These are phyloP conservation scores for Populus euphratica DNA, from an alignment of 345 rosid species.

Conservation along the genomic window DNA sequence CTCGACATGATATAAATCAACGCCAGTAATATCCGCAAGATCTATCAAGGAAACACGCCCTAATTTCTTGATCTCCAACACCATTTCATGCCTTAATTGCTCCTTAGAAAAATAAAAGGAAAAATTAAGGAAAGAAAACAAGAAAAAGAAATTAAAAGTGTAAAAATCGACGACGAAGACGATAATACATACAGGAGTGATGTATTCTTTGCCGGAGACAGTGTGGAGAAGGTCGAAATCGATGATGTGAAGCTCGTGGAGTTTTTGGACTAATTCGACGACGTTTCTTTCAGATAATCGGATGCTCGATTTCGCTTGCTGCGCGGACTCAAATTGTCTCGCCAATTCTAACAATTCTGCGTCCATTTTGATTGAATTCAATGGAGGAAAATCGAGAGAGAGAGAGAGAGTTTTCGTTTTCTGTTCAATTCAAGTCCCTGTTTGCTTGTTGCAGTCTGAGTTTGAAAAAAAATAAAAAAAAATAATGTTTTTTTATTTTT, in stretches of 20 bases:
- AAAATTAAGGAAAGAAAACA: neutral
- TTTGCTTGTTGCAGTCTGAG: no score
- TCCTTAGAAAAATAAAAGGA: conserved; percentile 37
- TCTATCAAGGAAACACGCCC: conserved; percentile 92
- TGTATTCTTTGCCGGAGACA: conserved; percentile 90
- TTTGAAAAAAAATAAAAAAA: no score
- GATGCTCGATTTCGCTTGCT: conserved; percentile 82
- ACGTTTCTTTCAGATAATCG: conserved; percentile 89
- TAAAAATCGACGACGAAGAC: neutral
- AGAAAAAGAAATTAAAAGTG: neutral
- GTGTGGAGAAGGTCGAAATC: conserved; percentile 98
- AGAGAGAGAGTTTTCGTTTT: neutral
- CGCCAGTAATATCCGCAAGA: conserved; percentile 73
- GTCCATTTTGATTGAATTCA: conserved; percentile 47
- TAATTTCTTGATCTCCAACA: conserved; percentile 47
- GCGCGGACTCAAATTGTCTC: conserved; percentile 90
- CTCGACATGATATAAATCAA: conserved; percentile 92
- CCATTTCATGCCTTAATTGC: conserved; percentile 74
- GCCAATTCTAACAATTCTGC: conserved; percentile 83
- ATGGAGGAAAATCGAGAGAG: no score
- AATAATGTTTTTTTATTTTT: no score
- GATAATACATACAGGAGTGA: conserved; percentile 57
- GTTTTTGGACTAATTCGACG: conserved; percentile 94
- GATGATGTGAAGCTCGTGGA: conserved; percentile 81
- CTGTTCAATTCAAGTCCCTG: neutral